A percentile compares a stretch with the other conserved stretches of the same genome.
Conservation (phyloP, 306 rosid genomes). For the Mimosa pudica region DNA sequence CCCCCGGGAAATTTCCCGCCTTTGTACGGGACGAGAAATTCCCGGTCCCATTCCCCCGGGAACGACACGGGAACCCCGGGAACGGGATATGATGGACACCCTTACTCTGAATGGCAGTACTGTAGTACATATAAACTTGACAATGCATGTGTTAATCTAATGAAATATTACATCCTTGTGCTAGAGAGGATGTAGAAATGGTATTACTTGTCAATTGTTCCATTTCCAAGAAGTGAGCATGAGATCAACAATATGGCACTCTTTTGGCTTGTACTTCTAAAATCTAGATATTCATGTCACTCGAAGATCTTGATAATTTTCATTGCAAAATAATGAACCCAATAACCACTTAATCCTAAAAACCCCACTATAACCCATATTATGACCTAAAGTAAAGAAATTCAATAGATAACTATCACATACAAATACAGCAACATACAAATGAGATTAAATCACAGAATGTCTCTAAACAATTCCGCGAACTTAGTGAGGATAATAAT, state of each 20-base stretch:
- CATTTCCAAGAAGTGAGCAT: not conserved
- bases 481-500: not conserved
- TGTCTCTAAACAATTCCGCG: not conserved
- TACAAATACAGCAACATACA: not conserved
- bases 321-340: not conserved
- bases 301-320: too few species aligned
- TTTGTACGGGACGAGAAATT: too few species aligned
- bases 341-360: not conserved
- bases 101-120: too few species aligned
- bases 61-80: too few species aligned
- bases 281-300: too few species aligned
- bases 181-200: not conserved
- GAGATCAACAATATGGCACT: not conserved
- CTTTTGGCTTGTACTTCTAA: too few species aligned
- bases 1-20: too few species aligned
- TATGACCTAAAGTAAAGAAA: not conserved
- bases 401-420: not conserved
- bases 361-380: not conserved
- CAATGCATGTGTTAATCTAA: conserved; percentile 12
- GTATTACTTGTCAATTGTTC: not conserved
- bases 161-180: conserved; percentile 8
- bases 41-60: too few species aligned
- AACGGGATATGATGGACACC: too few species aligned
- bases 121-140: not conserved
- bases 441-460: not conserved